Conservation (phyloP, 192 early-diverging fungal genomes). For the Linnemannia elongata region DNA sequence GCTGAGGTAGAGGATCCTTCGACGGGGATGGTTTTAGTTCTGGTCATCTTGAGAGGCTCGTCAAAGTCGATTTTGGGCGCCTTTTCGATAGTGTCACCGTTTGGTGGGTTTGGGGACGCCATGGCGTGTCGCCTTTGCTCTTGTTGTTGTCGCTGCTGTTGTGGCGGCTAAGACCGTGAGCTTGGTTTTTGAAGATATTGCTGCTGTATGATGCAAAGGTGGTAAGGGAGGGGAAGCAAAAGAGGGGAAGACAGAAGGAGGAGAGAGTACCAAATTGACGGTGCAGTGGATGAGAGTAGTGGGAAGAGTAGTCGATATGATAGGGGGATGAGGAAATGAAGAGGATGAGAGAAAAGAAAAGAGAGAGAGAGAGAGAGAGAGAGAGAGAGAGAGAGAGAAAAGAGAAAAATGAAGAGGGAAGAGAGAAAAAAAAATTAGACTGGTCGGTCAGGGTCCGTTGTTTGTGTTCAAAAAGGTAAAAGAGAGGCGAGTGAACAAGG, state of each 20-base stretch:
- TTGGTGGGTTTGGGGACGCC: conserved; percentile 13
- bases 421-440: not conserved
- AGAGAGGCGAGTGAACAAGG: too few species aligned
- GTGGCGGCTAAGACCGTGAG: not conserved
- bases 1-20: not conserved
- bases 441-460: not conserved
- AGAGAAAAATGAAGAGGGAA: not conserved
- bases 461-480: not conserved
- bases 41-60: conserved; percentile 25
- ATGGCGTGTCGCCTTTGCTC: not conserved
- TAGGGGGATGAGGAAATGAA: not conserved
- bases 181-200: not conserved
- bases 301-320: not conserved
- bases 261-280: not conserved
- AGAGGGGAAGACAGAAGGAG: not conserved
- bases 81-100: conserved; percentile 11
- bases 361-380: not conserved
- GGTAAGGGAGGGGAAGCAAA: not conserved
- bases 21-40: conserved; percentile 31
- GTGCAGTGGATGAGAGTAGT: not conserved
- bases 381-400: too few species aligned
- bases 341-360: not conserved
- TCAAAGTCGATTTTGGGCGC: conserved; percentile 12
- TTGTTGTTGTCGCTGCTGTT: too few species aligned
- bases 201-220: not conserved